These are phyloP conservation scores for Gracilaria domingensis DNA, from an alignment of 23 red algal genomes.

Conservation along the genomic window DNA sequence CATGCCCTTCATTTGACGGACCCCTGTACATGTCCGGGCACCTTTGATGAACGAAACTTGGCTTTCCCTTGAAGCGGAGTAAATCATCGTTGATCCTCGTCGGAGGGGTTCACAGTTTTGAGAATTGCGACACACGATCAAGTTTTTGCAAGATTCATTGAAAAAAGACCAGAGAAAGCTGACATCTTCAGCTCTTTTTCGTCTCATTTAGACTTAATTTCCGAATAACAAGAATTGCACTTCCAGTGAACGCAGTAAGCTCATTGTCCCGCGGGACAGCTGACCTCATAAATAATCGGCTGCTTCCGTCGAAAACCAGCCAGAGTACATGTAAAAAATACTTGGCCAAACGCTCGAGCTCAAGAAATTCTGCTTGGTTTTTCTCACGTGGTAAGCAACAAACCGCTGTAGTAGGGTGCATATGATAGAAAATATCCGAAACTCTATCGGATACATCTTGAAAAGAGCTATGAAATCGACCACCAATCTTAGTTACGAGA, in stretches of 20 bases:
- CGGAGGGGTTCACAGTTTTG: background rate
- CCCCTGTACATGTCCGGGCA: background rate
- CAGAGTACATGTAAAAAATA: slow-evolving; percentile 68
- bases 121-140: background rate
- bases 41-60: background rate
- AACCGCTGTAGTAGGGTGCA: slow-evolving; percentile 82
- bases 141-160: background rate
- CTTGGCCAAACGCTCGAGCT: slow-evolving; percentile 78
- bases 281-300: slow-evolving; percentile 74
- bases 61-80: background rate
- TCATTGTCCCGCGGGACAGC: slow-evolving; percentile 45
- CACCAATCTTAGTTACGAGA: slow-evolving; percentile 51
- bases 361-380: slow-evolving; percentile 22
- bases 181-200: slow-evolving; percentile 82
- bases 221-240: slow-evolving; percentile 58
- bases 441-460: slow-evolving; percentile 12
- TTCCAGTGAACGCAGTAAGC: slow-evolving; percentile 63
- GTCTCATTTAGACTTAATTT: slow-evolving; percentile 64
- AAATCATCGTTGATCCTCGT: background rate
- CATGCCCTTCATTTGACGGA: background rate
- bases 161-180: slow-evolving; percentile 67
- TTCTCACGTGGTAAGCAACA: slow-evolving; percentile 66
- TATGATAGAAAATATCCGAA: slow-evolving; percentile 19
- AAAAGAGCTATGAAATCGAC: background rate
- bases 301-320: slow-evolving; percentile 63